Evolutionary conservation across 164 flowering plant species (phyloP).

Genomic region (grape (Vitis vinifera)): DNA sequence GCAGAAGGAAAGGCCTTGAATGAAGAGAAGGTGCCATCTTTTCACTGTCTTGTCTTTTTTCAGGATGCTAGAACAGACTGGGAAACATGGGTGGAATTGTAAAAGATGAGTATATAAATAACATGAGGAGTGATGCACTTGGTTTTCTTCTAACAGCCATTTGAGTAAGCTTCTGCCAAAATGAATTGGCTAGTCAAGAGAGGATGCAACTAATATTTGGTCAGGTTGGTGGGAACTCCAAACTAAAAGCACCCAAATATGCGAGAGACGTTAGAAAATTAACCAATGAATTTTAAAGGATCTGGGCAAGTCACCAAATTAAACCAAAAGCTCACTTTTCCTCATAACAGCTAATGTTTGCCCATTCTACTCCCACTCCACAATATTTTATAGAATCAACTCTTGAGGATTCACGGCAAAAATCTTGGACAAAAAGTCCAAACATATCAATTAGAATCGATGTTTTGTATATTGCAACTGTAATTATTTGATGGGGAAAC

Average conservation of each 20-base stretch:
- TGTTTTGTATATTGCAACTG: too few species aligned
- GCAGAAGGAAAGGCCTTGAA: slow-evolving; percentile 13
- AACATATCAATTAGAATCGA: too few species aligned
- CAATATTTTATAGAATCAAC: neutral
- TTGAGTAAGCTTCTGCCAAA: slow-evolving; percentile 23
- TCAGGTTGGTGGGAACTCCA: slow-evolving; percentile 47
- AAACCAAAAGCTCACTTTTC: slow-evolving; percentile 6
- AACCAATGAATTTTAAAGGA: neutral
- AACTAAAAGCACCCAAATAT: slow-evolving; percentile 30
- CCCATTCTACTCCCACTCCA: neutral
- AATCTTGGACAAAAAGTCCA: too few species aligned
- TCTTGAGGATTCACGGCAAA: too few species aligned
- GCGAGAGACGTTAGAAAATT: too few species aligned
- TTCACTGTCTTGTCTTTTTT: slow-evolving; percentile 7
- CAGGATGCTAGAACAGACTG: slow-evolving; percentile 1
- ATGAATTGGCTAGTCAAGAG: slow-evolving; percentile 53
- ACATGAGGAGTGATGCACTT: neutral
- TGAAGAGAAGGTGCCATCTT: slow-evolving; percentile 21
- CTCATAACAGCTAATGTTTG: slow-evolving; percentile 8
- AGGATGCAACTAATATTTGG: slow-evolving; percentile 69
- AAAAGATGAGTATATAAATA: slow-evolving; percentile 16
- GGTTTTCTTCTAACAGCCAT: neutral
- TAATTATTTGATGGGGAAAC: too few species aligned
- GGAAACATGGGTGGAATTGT: slow-evolving; percentile 21
- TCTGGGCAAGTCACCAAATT: slow-evolving; percentile 21